Base-by-base conservation (phyloP, 2,329 filamentous ascomycete species). In the Emergomyces pasteurianus region DNA sequence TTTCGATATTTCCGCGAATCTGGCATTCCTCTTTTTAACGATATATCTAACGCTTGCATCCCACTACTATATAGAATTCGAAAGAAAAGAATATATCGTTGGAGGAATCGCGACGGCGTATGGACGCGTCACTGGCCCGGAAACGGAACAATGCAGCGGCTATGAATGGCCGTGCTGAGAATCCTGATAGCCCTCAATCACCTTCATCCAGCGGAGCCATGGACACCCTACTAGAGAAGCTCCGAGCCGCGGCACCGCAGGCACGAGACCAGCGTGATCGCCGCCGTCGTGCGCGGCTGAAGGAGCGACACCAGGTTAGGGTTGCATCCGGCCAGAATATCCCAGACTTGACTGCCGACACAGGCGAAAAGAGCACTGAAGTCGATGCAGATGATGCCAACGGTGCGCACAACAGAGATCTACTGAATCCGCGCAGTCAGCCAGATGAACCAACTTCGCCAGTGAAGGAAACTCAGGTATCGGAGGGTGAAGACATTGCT, bases 171-270 rank as follows among this genome's bases (percentile, higher is more conserved):
- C 66, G 72, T 36, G 73, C 72, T 43, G 77, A 75, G 16, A 74
- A 69, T 21, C 75, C 76, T 18, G 75, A 77, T 14, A 73, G 73
- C 21, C 85, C 85, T 6, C 79, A 81, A 36, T 87, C 86, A 2
- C 88, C 90, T 28, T 82, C 83, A 38, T 87, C 84, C 60, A 90
- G 90, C 7, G 94, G 92, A 59, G 94, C 92, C 58, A 97, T 99
- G 92, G 94, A 99, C 76, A 90, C 88, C 47, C 79, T 99, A 28
- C 83, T 99, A 56, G 90, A 96, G 83, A 97, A 97, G 76, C 79
- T 99, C 60, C 88, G 94, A 61, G 92, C 91, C 60, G 94, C 94
- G 0, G 92, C 92, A 60, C 92, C 94, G 36, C 90, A 96, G 76
- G 85, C 89, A 34, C 83, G 89, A 72, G 92, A 96, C 73, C 88